Base-by-base conservation (phyloP, 2,329 filamentous ascomycete genomes). In the Lasiodiplodia theobromae region DNA sequence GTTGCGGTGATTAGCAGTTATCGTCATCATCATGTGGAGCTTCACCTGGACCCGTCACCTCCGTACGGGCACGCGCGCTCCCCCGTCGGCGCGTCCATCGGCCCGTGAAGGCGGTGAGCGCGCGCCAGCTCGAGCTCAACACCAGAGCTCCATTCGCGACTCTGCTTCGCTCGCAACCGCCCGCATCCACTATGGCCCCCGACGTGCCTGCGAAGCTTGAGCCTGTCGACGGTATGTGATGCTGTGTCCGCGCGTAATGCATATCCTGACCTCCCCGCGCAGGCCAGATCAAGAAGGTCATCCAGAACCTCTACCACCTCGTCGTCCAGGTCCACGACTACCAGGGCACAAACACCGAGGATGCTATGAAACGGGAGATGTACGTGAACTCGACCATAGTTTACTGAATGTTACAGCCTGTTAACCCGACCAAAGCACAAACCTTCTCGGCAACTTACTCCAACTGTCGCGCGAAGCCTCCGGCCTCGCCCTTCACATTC, bases 241-340 rank as follows among this genome's bases (percentile, higher is more conserved):
- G 12, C 16, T 7, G 16, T 7, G 16, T 16, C 74, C 56, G 66
- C 70, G 25, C 34, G 16, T 12, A 23, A 11, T 21, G 49, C 34
- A 11, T 8, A 6, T 14, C n/a, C 47, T 64, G 31, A 64, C 60
- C 12, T 31, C 31, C 25, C 11, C 47, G 2, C 25, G 52, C 73
- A 86, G 84, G 80, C 58, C 85, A 88, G 72, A 80, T 89, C 66
- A 88, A 88, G 78, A 83, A 85, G 56, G 85, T 89, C 69, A 87
- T 90, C 71, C 86, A 88, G 72, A 86, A 87, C 72, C 83, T 90
- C 64, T 90, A 87, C 80, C 84, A 88, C 71, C 78, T 86, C 51
- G 82, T 85, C 62, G 85, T 88, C 54, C 86, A 89, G 77, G 84
- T 85, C 37, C 84, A 88, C 74, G 87, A 88, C 71, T 88, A 89